These are phyloP conservation scores for Arabis alpina DNA, from an alignment of 345 rosid genomes.

Conservation along the genomic window DNA sequence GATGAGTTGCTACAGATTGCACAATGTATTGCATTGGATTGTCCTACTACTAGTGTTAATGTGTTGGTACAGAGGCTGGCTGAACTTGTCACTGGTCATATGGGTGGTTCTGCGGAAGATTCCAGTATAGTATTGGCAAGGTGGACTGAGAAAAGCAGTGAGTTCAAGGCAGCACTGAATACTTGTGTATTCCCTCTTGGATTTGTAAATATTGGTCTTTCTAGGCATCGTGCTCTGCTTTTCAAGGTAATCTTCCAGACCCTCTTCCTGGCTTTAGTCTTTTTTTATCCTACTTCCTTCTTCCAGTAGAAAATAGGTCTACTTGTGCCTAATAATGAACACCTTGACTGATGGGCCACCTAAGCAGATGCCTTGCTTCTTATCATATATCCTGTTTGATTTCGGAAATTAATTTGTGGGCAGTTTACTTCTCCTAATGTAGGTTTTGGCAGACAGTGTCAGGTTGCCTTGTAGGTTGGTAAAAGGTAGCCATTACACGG, in stretches of 20 bases:
- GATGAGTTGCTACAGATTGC: slow-evolving; percentile 86
- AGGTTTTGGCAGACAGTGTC: slow-evolving; percentile 92
- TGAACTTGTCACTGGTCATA: slow-evolving; percentile 91
- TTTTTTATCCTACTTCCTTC: background rate
- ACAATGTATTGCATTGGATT: slow-evolving; percentile 77
- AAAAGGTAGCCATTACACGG: slow-evolving; percentile 98
- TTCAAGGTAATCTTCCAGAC: slow-evolving; percentile 71
- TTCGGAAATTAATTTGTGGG: slow-evolving; percentile 17
- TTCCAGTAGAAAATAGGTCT: no score
- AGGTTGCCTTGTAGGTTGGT: slow-evolving; percentile 90
- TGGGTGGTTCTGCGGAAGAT: slow-evolving; percentile 98
- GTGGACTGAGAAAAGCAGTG: slow-evolving; percentile 89
- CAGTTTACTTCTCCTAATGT: slow-evolving; percentile 44
- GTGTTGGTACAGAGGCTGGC: slow-evolving; percentile 81
- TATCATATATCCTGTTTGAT: slow-evolving; percentile 16
- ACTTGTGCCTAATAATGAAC: no score
- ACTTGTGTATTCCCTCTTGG: slow-evolving; percentile 91
- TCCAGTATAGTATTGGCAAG: slow-evolving; percentile 75
- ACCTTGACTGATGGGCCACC: no score
- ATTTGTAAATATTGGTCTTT: slow-evolving; percentile 79
- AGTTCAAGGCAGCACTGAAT: slow-evolving; percentile 75
- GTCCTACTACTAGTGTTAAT: slow-evolving; percentile 65
- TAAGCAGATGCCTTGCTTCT: slow-evolving; percentile 23
- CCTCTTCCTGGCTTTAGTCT: slow-evolving; percentile 22
- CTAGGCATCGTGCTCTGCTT: slow-evolving; percentile 97